Evolutionary conservation across 805 yeast species (phyloP), one percentile per base, ranked within the genome.

Genomic region (Candida maesae): DNA sequence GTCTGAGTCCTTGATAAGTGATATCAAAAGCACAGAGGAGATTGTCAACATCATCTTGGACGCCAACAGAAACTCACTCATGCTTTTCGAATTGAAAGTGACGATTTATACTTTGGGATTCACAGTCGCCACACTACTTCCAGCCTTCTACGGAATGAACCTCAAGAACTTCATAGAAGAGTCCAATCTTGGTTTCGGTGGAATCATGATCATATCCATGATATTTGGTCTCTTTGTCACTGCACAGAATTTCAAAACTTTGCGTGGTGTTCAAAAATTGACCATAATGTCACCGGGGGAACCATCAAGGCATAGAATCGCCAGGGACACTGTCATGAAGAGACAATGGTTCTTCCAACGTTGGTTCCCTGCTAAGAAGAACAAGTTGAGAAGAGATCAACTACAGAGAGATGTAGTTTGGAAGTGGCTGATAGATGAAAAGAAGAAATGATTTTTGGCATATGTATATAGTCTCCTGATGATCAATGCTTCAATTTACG

Each of bases 131-230:
- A 83, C 95, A 1, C 65, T 86, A 16, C 53, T 87, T 1, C 95
- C 96, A 2, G 95, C 95, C 7, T 81, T 89, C 52, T 90, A 86
- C 55, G 96, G 95, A 25, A 85, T 85, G 95, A 85, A 85, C 55
- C 65, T 85, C 53, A 81, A 81, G 47, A 85, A 85, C 53, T 84
- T 79, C 54, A 77, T 84, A 5, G 95, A 85, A 58, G 86, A 82
- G 5, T 76, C 84, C 1, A 54, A 66, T 26, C 55, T 63, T 30
- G 93, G 93, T 0, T 85, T 85, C 60, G 78, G 73, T 0, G 65
- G 70, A 2, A 81, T 84, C 5, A 68, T 82, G 2, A 58, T 60
- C 0, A 41, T 76, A 5, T 79, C 88, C 10, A 50, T 77, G 3
- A 12, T 77, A 0, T 70, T 74, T 44, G 93, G 84, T 0, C 44